Base-by-base conservation (phyloP, 2,329 filamentous ascomycete genomes). In the Aureobasidium sp. region DNA sequence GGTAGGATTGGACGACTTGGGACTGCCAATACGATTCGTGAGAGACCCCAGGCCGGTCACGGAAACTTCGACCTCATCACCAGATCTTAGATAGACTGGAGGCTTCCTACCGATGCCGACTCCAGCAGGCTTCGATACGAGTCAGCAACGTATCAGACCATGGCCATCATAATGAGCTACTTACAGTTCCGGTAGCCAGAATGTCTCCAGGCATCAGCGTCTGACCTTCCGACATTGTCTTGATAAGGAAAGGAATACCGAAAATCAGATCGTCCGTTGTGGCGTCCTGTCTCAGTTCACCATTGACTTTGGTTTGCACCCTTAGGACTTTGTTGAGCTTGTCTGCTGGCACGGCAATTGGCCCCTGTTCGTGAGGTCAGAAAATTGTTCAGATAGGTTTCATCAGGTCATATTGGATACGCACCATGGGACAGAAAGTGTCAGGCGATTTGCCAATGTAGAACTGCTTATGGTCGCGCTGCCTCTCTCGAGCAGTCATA, bases 401-500 rank as follows among this genome's bases (percentile, higher is more conserved):
- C 1, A 21, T 21, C 11, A 7, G 32, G 1, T 4, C 16, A 21
- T 9, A n/a, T 27, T 10, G 53, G 7, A 8, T 3, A 65, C 62
- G 45, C 64, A 79, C 77, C 73, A 83, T 83, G 0, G 81, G 81
- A 63, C 81, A 84, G 64, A 79, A 83, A 0, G 80, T 82, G 67
- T 84, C 81, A 0, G 77, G 70, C 0, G 78, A 81, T 67, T 84
- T 84, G 9, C 82, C 82, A 53, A 85, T 78, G 61, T 79, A 84
- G 67, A 84, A 85, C 64, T 85, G 83, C 67, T 84, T 84, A 62
- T 85, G 82, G 53, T 85, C 81, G 30, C 80, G 69, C 67, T 85
- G 82, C 65, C 76, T 75, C 47, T 79, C 79, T 11, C 82, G 71
- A 0, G 81, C 80, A 0, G 81, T 82, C n/a, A 84, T 72, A 54